These are phyloP conservation scores for Ocimum tenuiflorum DNA, from an alignment of 257 asterid species.

Conservation along the genomic window DNA sequence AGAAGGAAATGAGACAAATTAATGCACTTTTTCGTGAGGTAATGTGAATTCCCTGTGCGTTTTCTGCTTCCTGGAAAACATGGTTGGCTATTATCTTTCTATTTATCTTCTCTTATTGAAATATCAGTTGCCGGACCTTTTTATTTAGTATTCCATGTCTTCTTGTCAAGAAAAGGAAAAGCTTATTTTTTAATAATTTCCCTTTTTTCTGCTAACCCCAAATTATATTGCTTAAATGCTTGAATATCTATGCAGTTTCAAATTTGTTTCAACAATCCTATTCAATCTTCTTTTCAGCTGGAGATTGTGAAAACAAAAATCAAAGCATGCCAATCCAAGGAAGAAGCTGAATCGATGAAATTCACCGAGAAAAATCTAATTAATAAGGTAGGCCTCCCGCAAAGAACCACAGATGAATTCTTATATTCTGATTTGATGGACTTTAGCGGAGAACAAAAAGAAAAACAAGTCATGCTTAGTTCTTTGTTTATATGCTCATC, in stretches of 20 bases:
- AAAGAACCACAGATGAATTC: not conserved
- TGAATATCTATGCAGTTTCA: not conserved
- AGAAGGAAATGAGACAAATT: slow-evolving; percentile 67
- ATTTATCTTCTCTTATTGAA: not conserved
- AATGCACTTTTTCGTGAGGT: slow-evolving; percentile 84
- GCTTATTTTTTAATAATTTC: not conserved
- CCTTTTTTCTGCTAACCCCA: not conserved
- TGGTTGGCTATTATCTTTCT: not conserved
- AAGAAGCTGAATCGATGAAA: slow-evolving; percentile 76
- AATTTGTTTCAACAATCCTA: not conserved
- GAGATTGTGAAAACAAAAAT: slow-evolving; percentile 49
- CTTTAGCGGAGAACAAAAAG: too few relatives aligned
- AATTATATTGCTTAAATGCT: slow-evolving; percentile 3
- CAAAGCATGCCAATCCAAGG: slow-evolving; percentile 68
- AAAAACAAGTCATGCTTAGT: too few relatives aligned
- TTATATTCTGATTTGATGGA: not conserved
- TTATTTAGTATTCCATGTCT: not conserved
- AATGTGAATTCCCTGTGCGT: slow-evolving; percentile 5
- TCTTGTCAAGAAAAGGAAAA: not conserved
- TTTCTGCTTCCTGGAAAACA: not conserved
- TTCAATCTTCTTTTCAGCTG: slow-evolving; percentile 40
- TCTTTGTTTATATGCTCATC: too few relatives aligned
- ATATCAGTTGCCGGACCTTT: not conserved
- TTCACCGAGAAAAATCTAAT: slow-evolving; percentile 70
- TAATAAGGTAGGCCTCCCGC: slow-evolving; percentile 45